A percentile compares a stretch with the other conserved stretches of the same genome.
These are phyloP conservation scores for Schrenkiella parvula DNA, from an alignment of 345 rosid genomes.

Conservation along the genomic window DNA sequence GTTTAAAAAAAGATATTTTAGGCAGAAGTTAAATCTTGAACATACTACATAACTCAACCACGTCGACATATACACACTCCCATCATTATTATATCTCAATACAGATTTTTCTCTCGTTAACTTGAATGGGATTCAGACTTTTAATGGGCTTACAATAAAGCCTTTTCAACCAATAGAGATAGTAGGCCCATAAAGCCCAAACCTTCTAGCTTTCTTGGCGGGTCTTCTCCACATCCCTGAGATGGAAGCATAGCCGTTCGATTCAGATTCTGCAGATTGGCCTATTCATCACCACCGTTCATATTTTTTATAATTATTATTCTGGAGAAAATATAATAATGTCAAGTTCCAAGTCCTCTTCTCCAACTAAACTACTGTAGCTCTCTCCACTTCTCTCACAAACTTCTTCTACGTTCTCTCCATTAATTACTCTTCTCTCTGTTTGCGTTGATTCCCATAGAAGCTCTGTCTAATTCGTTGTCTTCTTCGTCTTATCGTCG, in stretches of 20 bases:
- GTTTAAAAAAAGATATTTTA: background rate
- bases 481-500: background rate
- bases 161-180: background rate
- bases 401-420: background rate
- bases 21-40: background rate
- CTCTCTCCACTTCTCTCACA: constrained; percentile 21
- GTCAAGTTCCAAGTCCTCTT: constrained; percentile 21
- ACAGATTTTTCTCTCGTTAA: background rate
- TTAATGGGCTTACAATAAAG: background rate
- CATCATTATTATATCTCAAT: background rate
- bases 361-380: constrained; percentile 23
- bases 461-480: background rate
- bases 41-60: background rate
- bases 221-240: constrained; percentile 4
- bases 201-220: background rate
- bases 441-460: constrained; percentile 15
- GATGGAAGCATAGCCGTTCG: constrained; percentile 7
- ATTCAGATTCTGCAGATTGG: constrained; percentile 14
- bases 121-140: background rate
- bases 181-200: constrained; percentile 13
- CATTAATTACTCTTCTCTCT: constrained; percentile 9
- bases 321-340: background rate
- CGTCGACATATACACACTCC: background rate
- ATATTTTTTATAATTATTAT: background rate
- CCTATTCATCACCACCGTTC: constrained; percentile 10